Conservation (phyloP, 2,329 filamentous ascomycete species). For the Venturia pyrina region DNA sequence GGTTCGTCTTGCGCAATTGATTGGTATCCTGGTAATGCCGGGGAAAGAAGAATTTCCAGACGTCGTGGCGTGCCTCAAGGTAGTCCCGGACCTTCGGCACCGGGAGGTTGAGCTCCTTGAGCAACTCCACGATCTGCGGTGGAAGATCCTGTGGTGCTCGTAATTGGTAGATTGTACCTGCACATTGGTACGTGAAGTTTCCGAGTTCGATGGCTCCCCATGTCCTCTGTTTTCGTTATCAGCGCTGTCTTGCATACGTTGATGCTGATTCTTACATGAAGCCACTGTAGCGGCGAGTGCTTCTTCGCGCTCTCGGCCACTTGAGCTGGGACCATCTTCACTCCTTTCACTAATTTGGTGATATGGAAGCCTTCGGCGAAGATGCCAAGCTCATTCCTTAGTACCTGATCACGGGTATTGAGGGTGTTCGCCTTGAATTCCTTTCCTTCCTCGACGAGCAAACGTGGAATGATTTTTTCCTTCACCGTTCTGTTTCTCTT, state of each 20-base stretch:
- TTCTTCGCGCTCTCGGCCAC: not conserved
- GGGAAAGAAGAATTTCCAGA: not conserved
- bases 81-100: not conserved
- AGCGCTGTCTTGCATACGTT: not conserved
- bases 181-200: not conserved
- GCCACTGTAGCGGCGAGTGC: not conserved
- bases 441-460: not conserved
- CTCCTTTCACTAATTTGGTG: not conserved
- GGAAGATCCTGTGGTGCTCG: not conserved
- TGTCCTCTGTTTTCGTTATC: not conserved
- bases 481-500: not conserved
- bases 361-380: not conserved
- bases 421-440: not conserved
- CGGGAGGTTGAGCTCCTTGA: not conserved
- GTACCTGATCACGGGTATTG: not conserved
- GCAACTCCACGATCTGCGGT: not conserved
- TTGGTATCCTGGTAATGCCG: not conserved
- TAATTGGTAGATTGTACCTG: not conserved
- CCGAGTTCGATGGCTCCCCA: not conserved
- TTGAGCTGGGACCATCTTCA: not conserved
- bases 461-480: not conserved
- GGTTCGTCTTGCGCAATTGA: not conserved
- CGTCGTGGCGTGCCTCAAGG: not conserved
- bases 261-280: not conserved
- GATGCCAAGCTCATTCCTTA: not conserved